Evolutionary conservation across 352 stramenopile genomes (phyloP), one percentile per base, ranked within the genome.

Genomic region (Globisporangium canariense): DNA sequence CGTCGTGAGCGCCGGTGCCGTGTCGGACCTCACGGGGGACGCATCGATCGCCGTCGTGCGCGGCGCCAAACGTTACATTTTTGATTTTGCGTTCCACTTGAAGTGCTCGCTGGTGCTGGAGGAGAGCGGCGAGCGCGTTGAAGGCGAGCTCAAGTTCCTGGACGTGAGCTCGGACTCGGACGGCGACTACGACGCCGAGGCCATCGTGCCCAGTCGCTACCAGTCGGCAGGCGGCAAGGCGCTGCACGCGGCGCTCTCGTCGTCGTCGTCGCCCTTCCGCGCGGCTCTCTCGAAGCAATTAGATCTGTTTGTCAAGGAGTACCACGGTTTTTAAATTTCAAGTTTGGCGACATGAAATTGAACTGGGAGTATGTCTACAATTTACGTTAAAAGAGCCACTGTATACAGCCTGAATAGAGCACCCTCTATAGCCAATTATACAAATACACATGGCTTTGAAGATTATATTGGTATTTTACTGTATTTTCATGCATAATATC

Each of bases 31-130:
- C n/a, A 78, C 78, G 6, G 95, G 95, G n/a, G 93, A 98, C 64
- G 95, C 91, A 16, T 97, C 88, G 8, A 96, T 98, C 52, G 92
- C 90, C 4, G 80, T 98, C 50, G 83, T 96, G 56, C 88, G 91
- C 60, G 95, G 92, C 52, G 94, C 95, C 54, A 98, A 98, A 73
- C 83, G 92, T 60, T 98, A 97, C 73, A 93, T 95, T 60, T 95
- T 93, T 58, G 86, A 93, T 67, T 90, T 93, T 25, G 74, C 71
- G 43, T 92, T 93, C 60, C 75, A 75, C 47, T 56, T 95, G 46
- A 70, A 75, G 22, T 84, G 75, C 52, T 71, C 64, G 25, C 52
- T 86, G 47, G 58, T 75, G 55, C 62, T 75, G 45, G 60, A 65
- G 8, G 60, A 65, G 8, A 70, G 70, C 20, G 69, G 40, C 58